Evolutionary conservation across 2,329 filamentous ascomycete genomes (phyloP).

Genomic region (Colletotrichum kahawae): DNA sequence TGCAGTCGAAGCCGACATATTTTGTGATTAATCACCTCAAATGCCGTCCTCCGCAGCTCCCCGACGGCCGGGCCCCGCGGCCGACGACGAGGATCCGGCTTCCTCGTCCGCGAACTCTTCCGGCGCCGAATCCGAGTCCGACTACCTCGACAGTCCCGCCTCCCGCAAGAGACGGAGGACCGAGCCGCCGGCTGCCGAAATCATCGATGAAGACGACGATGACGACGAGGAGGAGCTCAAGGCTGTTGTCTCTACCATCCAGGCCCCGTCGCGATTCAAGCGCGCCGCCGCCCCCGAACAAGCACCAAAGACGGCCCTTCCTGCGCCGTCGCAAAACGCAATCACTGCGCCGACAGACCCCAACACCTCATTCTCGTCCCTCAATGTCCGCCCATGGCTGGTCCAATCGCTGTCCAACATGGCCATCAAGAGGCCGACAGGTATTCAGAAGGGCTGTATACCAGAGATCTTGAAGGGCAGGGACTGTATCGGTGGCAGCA

Average conservation of each 20-base stretch:
- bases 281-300: slow-evolving; percentile 19
- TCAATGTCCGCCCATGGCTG: slow-evolving; percentile 85
- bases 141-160: slow-evolving; percentile 50
- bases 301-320: slow-evolving; percentile 25
- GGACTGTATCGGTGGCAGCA: slow-evolving; percentile 93
- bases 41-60: slow-evolving; percentile 13
- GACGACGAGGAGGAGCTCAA: slow-evolving; percentile 37
- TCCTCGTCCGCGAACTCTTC: slow-evolving; percentile 17
- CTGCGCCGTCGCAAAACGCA: slow-evolving; percentile 26
- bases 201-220: slow-evolving; percentile 35
- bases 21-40: neutral
- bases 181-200: slow-evolving; percentile 26
- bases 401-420: slow-evolving; percentile 76
- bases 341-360: slow-evolving; percentile 59
- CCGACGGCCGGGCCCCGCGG: neutral
- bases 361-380: slow-evolving; percentile 71
- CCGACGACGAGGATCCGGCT: slow-evolving; percentile 5
- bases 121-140: slow-evolving; percentile 44
- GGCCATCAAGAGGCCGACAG: slow-evolving; percentile 87
- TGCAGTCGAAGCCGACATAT: neutral
- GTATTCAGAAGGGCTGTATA: slow-evolving; percentile 92
- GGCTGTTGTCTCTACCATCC: slow-evolving; percentile 44
- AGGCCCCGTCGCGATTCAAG: slow-evolving; percentile 58
- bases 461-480: slow-evolving; percentile 89
- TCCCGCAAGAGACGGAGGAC: slow-evolving; percentile 53